A percentile compares a stretch with the other conserved stretches of the same genome.
Evolutionary conservation across 2,329 filamentous ascomycete species (phyloP).

Genomic region (Periconia sp.): DNA sequence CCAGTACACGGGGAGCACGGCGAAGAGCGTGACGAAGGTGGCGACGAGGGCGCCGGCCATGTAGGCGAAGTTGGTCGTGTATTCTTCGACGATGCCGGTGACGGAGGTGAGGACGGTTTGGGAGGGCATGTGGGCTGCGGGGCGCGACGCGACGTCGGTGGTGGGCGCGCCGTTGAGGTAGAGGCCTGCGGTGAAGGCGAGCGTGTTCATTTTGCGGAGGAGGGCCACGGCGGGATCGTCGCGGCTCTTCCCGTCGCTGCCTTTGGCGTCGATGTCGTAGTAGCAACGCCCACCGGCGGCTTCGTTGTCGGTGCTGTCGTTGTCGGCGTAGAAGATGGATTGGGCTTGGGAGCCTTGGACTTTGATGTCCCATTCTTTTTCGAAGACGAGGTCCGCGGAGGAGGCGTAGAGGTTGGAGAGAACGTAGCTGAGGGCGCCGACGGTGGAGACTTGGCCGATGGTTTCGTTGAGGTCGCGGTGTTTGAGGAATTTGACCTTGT

Average conservation of each 20-base stretch:
- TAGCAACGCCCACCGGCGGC: slow-evolving; percentile 9
- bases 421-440: slow-evolving; percentile 22
- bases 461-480: slow-evolving; percentile 17
- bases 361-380: slow-evolving; percentile 17
- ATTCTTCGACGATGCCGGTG: slow-evolving; percentile 28
- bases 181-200: slow-evolving; percentile 17
- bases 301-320: slow-evolving; percentile 6
- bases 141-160: slow-evolving; percentile 2
- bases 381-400: slow-evolving; percentile 16
- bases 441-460: slow-evolving; percentile 13
- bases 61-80: slow-evolving; percentile 28
- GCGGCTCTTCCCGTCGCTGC: background rate
- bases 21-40: slow-evolving; percentile 32
- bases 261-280: slow-evolving; percentile 16
- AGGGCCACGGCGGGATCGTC: slow-evolving; percentile 23
- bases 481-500: slow-evolving; percentile 14
- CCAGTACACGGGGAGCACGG: slow-evolving; percentile 38
- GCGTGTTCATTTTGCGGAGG: slow-evolving; percentile 24
- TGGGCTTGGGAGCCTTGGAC: slow-evolving; percentile 18
- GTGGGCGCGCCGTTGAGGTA: slow-evolving; percentile 19
- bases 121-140: slow-evolving; percentile 4
- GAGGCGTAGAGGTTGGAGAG: slow-evolving; percentile 23
- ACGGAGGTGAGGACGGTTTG: slow-evolving; percentile 14
- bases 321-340: slow-evolving; percentile 19
- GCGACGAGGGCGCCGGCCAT: slow-evolving; percentile 33